A percentile compares a stretch with the other conserved stretches of the same genome.
These are phyloP conservation scores for Cryptomeria japonica DNA, from an alignment of 75 land plant species.

Conservation along the genomic window DNA sequence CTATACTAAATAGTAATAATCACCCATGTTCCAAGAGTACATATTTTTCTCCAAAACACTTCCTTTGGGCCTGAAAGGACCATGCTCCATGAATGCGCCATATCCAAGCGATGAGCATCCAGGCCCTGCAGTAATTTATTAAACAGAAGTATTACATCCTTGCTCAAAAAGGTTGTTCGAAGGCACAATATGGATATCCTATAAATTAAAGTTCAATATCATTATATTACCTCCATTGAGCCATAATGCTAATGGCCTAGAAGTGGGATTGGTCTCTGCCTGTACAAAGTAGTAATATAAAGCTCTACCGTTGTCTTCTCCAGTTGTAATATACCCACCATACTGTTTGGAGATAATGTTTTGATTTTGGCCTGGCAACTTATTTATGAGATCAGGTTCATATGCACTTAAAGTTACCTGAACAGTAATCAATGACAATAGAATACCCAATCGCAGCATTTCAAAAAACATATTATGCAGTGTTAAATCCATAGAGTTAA, in stretches of 20 bases:
- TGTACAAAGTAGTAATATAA: slow-evolving; percentile 64
- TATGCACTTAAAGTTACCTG: slow-evolving; percentile 15
- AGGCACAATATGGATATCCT: not conserved
- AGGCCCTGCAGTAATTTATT: slow-evolving; percentile 35
- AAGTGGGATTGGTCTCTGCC: slow-evolving; percentile 31
- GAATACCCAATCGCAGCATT: not conserved
- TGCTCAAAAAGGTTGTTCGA: not conserved
- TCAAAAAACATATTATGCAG: not conserved
- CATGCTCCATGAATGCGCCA: slow-evolving; percentile 61
- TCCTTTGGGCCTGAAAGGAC: slow-evolving; percentile 34
- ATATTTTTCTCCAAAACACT: slow-evolving; percentile 27
- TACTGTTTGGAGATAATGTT: slow-evolving; percentile 31
- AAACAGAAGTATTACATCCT: not conserved
- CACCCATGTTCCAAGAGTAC: slow-evolving; percentile 50
- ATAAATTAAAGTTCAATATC: not conserved
- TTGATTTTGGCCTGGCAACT: slow-evolving; percentile 47
- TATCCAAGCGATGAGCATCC: slow-evolving; percentile 67
- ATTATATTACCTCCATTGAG: slow-evolving; percentile 58
- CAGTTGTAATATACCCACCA: slow-evolving; percentile 35
- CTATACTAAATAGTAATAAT: not conserved
- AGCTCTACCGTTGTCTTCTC: slow-evolving; percentile 29
- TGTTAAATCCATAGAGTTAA: not conserved
- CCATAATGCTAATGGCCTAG: slow-evolving; percentile 52
- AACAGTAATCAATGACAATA: not conserved
- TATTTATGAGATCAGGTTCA: slow-evolving; percentile 24